Evolutionary conservation across 1,284 basidiomycete species (phyloP).

Genomic region (Schizophyllum amplum): DNA sequence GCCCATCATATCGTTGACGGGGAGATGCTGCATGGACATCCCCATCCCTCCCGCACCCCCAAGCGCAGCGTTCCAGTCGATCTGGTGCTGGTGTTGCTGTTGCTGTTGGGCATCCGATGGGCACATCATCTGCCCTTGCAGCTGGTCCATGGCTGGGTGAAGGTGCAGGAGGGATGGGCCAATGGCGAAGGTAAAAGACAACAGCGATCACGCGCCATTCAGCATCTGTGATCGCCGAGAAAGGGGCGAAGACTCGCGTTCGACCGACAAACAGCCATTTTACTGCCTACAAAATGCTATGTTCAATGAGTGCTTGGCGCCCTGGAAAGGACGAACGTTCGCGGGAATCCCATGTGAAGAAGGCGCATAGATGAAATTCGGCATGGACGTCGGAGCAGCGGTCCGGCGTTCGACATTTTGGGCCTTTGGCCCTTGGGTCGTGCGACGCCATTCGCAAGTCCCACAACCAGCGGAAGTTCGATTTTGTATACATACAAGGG

Average conservation of each 20-base stretch:
- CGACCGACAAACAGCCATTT: neutral
- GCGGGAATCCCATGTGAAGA: neutral
- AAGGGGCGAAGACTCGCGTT: neutral
- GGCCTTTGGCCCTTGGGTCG: neutral
- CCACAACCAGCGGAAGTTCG: too few relatives aligned
- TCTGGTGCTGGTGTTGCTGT: neutral
- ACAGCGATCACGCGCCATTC: too few relatives aligned
- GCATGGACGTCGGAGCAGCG: neutral
- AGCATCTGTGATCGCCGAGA: too few relatives aligned
- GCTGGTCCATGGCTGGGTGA: neutral
- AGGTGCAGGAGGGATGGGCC: too few relatives aligned
- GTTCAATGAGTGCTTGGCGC: too few relatives aligned
- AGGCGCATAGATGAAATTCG: neutral
- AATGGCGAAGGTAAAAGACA: too few relatives aligned
- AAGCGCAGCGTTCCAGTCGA: neutral
- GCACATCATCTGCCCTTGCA: neutral
- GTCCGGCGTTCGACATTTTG: neutral
- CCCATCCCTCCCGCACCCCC: neutral
- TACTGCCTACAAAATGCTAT: neutral
- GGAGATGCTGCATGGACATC: constrained; percentile 2
- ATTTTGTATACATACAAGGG: too few relatives aligned
- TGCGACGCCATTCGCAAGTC: too few relatives aligned
- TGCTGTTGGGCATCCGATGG: neutral
- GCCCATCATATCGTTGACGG: constrained; percentile 2
- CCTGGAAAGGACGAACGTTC: neutral